Conservation (phyloP, 768 basidiomycete genomes). For the Leucocoprinus sp. region DNA sequence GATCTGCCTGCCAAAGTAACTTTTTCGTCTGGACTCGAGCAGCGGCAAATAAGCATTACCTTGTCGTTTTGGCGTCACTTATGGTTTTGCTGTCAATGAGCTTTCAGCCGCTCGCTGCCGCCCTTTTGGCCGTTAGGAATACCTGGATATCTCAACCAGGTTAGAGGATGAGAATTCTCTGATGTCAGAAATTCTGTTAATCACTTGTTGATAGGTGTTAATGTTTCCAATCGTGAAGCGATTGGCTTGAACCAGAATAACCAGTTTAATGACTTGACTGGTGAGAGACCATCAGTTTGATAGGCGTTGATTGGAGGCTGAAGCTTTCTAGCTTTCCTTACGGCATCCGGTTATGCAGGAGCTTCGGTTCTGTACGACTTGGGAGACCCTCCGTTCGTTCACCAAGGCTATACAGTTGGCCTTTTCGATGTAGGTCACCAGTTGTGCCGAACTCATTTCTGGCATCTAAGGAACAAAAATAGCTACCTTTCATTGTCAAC, state of each 20-base stretch:
- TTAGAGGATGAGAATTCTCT: constrained; percentile 13
- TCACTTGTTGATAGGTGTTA: constrained; percentile 24
- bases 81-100: constrained; percentile 39
- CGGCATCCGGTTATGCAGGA: constrained; percentile 48
- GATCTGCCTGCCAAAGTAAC: constrained; percentile 27
- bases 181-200: not conserved
- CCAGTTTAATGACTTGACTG: constrained; percentile 39
- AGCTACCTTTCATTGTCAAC: constrained; percentile 24
- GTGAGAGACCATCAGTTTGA: constrained; percentile 21
- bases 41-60: constrained; percentile 37
- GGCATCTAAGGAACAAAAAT: constrained; percentile 18
- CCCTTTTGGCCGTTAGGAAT: constrained; percentile 39
- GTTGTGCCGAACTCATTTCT: not conserved
- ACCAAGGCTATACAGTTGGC: constrained; percentile 35
- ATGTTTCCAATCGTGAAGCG: constrained; percentile 26
- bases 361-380: constrained; percentile 40
- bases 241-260: constrained; percentile 38
- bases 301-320: not conserved
- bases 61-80: constrained; percentile 40
- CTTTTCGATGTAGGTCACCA: constrained; percentile 32
- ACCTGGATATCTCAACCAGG: constrained; percentile 36
- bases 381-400: constrained; percentile 37
- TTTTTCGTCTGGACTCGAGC: constrained; percentile 40
- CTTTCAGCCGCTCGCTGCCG: constrained; percentile 46
- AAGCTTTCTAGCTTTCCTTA: constrained; percentile 34